A percentile compares a stretch with the other conserved stretches of the same genome.
phyloP scores from a whole-genome alignment of 805 yeast genomes.

The Zygoascus bituminiphila region DNA sequence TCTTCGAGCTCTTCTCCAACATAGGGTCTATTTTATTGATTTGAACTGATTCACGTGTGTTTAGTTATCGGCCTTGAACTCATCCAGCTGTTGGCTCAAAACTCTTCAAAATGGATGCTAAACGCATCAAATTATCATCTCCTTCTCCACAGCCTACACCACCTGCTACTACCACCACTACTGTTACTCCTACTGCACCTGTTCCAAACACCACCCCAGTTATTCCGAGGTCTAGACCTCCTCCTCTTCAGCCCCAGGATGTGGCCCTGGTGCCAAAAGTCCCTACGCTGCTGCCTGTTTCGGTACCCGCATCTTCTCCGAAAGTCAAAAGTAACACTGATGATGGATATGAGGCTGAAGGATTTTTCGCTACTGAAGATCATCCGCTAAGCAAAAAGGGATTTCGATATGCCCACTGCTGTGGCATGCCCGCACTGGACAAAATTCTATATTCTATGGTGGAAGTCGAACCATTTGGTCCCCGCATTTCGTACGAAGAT shows the following conservation, averaged over 20 bases:
- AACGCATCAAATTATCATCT: background rate
- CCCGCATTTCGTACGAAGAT: slow-evolving; percentile 59
- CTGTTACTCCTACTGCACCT: background rate
- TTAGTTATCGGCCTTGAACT: no score
- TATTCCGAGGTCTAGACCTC: slow-evolving; percentile 8
- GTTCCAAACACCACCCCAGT: background rate
- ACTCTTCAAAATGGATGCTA: no score
- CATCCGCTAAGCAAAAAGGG: slow-evolving; percentile 74
- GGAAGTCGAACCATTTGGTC: slow-evolving; percentile 59
- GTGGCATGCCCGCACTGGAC: slow-evolving; percentile 48
- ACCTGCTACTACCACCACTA: background rate
- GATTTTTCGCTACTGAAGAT: slow-evolving; percentile 53
- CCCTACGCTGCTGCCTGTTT: slow-evolving; percentile 8
- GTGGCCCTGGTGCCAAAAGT: slow-evolving; percentile 9
- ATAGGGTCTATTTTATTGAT: no score
- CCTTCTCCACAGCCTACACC: background rate
- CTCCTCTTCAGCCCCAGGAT: slow-evolving; percentile 15
- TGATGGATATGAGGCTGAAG: no score
- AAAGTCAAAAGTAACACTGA: background rate
- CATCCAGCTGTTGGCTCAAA: no score
- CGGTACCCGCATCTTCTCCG: background rate
- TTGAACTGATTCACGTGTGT: no score
- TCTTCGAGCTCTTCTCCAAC: no score
- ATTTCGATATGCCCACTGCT: slow-evolving; percentile 71
- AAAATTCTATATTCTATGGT: slow-evolving; percentile 59